A percentile compares a stretch with the other conserved stretches of the same genome.
Evolutionary conservation across 2,329 filamentous ascomycete genomes (phyloP).

Genomic region (Venturia aucupariae): DNA sequence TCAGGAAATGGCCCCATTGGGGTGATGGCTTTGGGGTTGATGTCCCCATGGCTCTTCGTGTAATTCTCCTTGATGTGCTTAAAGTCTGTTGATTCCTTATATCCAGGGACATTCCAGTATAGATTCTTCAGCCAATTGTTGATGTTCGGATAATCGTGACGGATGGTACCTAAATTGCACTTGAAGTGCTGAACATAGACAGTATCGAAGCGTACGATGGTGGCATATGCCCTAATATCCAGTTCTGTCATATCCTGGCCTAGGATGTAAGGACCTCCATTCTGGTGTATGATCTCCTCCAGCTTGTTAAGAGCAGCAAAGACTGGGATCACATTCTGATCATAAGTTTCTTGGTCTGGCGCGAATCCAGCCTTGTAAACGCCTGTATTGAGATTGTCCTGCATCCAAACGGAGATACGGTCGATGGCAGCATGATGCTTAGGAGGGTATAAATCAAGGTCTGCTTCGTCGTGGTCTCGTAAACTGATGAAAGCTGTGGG

Average conservation of each 20-base stretch:
- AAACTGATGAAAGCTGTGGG: constrained; percentile 65
- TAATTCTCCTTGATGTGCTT: constrained; percentile 86
- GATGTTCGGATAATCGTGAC: constrained; percentile 70
- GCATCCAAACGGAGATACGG: constrained; percentile 42
- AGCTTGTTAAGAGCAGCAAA: constrained; percentile 41
- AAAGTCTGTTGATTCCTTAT: constrained; percentile 77
- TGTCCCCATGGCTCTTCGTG: constrained; percentile 56
- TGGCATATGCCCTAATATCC: constrained; percentile 44
- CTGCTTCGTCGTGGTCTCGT: constrained; percentile 35
- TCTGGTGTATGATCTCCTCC: constrained; percentile 33
- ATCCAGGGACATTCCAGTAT: constrained; percentile 76
- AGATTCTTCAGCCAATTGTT: constrained; percentile 74
- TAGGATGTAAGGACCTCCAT: constrained; percentile 36
- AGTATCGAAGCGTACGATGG: constrained; percentile 52
- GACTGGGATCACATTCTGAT: constrained; percentile 35
- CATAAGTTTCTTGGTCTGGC: constrained; percentile 43
- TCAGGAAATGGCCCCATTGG: constrained; percentile 80
- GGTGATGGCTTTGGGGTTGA: constrained; percentile 60
- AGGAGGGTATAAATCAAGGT: constrained; percentile 36
- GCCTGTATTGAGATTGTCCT: constrained; percentile 43
- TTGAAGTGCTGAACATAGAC: constrained; percentile 55
- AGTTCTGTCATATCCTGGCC: constrained; percentile 39
- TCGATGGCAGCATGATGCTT: constrained; percentile 37
- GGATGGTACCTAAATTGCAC: constrained; percentile 78
- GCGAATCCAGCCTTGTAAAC: constrained; percentile 45